Evolutionary conservation across 371 early-diverging fungal genomes (phyloP).

Genomic region (Mucor mucedo): DNA sequence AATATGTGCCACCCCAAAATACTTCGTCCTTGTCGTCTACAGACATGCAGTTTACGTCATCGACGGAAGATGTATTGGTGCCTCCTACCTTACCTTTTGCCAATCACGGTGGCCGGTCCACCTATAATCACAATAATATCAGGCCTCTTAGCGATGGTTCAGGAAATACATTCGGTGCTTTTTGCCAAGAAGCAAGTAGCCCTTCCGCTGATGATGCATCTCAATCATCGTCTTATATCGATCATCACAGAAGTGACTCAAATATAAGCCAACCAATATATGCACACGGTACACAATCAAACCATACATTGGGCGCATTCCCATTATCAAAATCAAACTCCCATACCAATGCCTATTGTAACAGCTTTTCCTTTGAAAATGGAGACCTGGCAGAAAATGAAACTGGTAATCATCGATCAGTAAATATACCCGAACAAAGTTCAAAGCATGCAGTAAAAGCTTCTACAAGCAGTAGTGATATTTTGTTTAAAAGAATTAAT

Average conservation of each 20-base stretch:
- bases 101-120: neutral
- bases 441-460: neutral
- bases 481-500: conserved; percentile 1
- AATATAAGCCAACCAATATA: neutral
- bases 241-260: neutral
- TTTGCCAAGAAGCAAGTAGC: neutral
- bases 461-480: no score
- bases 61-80: neutral
- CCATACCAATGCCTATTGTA: neutral
- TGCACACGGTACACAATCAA: conserved; percentile 10
- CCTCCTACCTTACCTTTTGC: conserved; percentile 26
- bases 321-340: neutral
- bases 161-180: conserved; percentile 26
- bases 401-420: neutral
- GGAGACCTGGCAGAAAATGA: neutral
- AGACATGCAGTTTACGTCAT: conserved; percentile 9
- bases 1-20: neutral
- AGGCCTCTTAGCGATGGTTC: conserved; percentile 27
- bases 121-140: neutral
- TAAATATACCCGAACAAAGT: conserved; percentile 4
- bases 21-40: neutral
- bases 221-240: conserved; percentile 6
- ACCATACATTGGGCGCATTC: conserved; percentile 17
- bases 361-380: neutral
- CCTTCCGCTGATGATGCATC: conserved; percentile 15